phyloP scores from a whole-genome alignment of 441 rosid species.

The Adansonia madagascariensis region DNA sequence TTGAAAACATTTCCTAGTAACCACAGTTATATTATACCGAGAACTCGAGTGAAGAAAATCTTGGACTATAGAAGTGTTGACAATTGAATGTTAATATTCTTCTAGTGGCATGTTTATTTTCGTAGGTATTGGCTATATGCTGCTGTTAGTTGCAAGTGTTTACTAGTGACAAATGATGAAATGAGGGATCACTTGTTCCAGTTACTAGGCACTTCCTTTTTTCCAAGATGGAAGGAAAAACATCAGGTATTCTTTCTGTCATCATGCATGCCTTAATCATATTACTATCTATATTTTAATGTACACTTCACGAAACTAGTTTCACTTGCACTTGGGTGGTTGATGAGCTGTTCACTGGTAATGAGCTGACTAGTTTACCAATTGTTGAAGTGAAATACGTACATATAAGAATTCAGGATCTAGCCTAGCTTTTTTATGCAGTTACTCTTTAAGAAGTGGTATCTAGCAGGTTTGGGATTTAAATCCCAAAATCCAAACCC shows the following conservation, averaged over 20 bases:
- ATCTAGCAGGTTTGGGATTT: background rate
- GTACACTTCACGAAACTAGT: background rate
- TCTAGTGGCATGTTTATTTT: slow-evolving; percentile 16
- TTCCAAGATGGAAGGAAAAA: slow-evolving; percentile 97
- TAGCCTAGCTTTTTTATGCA: background rate
- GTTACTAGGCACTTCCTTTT: slow-evolving; percentile 81
- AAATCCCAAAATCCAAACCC: background rate
- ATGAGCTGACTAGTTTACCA: background rate
- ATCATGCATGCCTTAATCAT: background rate
- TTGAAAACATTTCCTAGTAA: background rate
- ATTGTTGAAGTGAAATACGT: background rate
- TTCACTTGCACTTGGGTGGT: background rate
- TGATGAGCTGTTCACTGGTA: background rate
- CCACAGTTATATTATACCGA: background rate
- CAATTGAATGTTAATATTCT: background rate
- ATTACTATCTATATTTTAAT: background rate
- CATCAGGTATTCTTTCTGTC: slow-evolving; percentile 64
- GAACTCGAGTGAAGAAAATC: background rate
- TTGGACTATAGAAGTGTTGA: background rate
- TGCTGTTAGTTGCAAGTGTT: slow-evolving; percentile 77
- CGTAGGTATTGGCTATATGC: slow-evolving; percentile 96
- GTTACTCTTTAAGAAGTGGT: background rate
- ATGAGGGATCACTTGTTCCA: slow-evolving; percentile 98
- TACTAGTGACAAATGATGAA: slow-evolving; percentile 87
- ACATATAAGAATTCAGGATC: background rate